Evolutionary conservation across 2,329 filamentous ascomycete genomes (phyloP).

Genomic region (Beauveria varroae): DNA sequence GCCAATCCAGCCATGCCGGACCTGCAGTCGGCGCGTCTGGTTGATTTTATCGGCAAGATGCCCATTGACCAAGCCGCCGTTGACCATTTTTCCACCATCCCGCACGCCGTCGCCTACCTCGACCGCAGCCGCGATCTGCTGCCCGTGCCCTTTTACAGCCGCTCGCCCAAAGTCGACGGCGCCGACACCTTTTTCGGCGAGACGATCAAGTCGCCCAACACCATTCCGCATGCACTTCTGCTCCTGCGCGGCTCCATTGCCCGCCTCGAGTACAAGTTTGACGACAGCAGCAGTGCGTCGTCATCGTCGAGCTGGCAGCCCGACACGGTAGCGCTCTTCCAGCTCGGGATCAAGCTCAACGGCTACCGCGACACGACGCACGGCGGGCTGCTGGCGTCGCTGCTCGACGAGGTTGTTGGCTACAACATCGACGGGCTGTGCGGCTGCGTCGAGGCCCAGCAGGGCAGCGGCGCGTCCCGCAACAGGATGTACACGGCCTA

Average conservation of each 20-base stretch:
- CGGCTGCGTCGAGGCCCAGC: background rate
- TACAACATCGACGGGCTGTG: background rate
- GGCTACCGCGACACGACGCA: conserved; percentile 5
- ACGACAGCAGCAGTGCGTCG: background rate
- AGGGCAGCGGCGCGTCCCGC: background rate
- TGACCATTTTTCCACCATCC: background rate
- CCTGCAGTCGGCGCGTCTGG: background rate
- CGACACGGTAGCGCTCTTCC: background rate
- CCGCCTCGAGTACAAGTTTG: background rate
- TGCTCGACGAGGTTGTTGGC: conserved; percentile 4
- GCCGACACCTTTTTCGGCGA: background rate
- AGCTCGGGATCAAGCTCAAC: conserved; percentile 3
- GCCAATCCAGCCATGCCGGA: background rate
- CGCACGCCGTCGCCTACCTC: background rate
- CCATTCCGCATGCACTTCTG: background rate
- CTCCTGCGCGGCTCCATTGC: conserved; percentile 2
- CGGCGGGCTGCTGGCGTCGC: conserved; percentile 1
- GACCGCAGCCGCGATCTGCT: background rate
- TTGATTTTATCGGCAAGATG: conserved; percentile 1
- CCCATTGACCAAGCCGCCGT: background rate
- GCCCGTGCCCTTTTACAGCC: conserved; percentile 1
- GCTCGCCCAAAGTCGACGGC: background rate
- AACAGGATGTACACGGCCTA: conserved; percentile 2
- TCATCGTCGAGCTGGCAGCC: background rate
- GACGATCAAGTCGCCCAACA: background rate